Percentiles rank a stretch among this genome's conserved stretches.
phyloP scores from a whole-genome alignment of 495 filamentous ascomycete genomes.

The Neurospora pannonica region DNA sequence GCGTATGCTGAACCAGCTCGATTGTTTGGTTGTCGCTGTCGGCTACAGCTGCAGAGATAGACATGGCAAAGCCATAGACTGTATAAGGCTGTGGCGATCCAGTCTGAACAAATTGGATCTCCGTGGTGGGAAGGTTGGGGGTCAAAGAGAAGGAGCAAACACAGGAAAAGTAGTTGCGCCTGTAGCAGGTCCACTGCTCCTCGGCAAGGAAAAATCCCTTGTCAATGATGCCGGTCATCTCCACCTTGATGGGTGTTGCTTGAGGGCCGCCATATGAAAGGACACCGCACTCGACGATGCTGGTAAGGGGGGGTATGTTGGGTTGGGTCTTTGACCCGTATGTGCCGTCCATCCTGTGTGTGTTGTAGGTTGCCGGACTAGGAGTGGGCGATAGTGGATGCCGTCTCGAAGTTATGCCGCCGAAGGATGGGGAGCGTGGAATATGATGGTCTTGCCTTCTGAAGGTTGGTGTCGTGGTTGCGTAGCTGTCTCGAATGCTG shows the following conservation, averaged over 20 bases:
- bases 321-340: slow-evolving; percentile 31
- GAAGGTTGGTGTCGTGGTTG: slow-evolving; percentile 36
- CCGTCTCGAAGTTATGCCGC: slow-evolving; percentile 31
- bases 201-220: slow-evolving; percentile 87
- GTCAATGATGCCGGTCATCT: slow-evolving; percentile 78
- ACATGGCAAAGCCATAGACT: slow-evolving; percentile 67
- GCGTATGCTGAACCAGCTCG: slow-evolving; percentile 88
- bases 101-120: slow-evolving; percentile 30
- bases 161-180: slow-evolving; percentile 90
- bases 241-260: slow-evolving; percentile 49
- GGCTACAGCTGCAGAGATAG: slow-evolving; percentile 80
- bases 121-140: slow-evolving; percentile 26
- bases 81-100: slow-evolving; percentile 34
- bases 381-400: slow-evolving; percentile 44
- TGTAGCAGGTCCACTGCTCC: slow-evolving; percentile 90
- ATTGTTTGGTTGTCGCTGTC: slow-evolving; percentile 66
- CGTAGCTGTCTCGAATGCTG: slow-evolving; percentile 42
- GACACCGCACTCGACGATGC: slow-evolving; percentile 47
- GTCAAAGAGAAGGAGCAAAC: slow-evolving; percentile 66
- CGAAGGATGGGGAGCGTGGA: slow-evolving; percentile 39
- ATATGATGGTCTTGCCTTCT: slow-evolving; percentile 37
- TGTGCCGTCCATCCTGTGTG: slow-evolving; percentile 39
- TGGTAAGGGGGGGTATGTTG: slow-evolving; percentile 49
- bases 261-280: slow-evolving; percentile 45
- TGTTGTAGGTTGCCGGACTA: slow-evolving; percentile 30